phyloP scores from a whole-genome alignment of 148 eudicot genomes.

The Simmondsia chinensis region DNA sequence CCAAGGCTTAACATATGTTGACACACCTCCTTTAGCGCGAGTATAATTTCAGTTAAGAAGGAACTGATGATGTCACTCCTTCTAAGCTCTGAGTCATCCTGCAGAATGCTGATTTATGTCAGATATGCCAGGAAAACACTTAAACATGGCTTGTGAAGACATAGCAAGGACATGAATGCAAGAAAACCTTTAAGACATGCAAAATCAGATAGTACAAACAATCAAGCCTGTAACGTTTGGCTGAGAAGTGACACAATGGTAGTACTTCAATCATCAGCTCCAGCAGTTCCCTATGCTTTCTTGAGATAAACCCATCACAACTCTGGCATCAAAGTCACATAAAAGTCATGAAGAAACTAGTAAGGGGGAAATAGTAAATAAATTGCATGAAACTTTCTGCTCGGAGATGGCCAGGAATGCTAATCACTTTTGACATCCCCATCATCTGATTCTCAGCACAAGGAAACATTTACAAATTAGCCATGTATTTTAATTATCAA shows the following conservation, averaged over 20 bases:
- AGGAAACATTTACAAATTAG: too few species aligned
- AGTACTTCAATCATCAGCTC: slow-evolving; percentile 62
- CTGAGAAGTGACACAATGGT: slow-evolving; percentile 82
- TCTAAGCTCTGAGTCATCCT: slow-evolving; percentile 60
- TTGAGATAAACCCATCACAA: slow-evolving; percentile 49
- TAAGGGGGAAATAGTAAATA: background rate
- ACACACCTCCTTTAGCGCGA: slow-evolving; percentile 88
- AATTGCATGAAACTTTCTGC: too few species aligned
- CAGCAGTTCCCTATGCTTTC: slow-evolving; percentile 51
- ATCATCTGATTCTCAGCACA: too few species aligned
- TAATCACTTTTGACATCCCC: too few species aligned
- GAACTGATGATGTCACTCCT: slow-evolving; percentile 40
- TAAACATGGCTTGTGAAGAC: background rate
- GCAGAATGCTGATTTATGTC: slow-evolving; percentile 6
- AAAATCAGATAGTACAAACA: slow-evolving; percentile 76
- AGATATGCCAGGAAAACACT: background rate
- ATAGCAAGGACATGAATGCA: background rate
- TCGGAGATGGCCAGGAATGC: too few species aligned
- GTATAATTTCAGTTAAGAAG: slow-evolving; percentile 80
- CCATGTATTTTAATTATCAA: too few species aligned
- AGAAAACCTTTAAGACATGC: slow-evolving; percentile 55
- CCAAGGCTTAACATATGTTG: too few species aligned
- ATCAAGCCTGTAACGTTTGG: slow-evolving; percentile 89
- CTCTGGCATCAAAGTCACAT: slow-evolving; percentile 25
- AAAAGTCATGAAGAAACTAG: slow-evolving; percentile 1